Percentiles rank a stretch among this genome's conserved stretches.
These are phyloP conservation scores for Phyllachora maydis DNA, from an alignment of 2,329 filamentous ascomycete genomes.

Conservation along the genomic window DNA sequence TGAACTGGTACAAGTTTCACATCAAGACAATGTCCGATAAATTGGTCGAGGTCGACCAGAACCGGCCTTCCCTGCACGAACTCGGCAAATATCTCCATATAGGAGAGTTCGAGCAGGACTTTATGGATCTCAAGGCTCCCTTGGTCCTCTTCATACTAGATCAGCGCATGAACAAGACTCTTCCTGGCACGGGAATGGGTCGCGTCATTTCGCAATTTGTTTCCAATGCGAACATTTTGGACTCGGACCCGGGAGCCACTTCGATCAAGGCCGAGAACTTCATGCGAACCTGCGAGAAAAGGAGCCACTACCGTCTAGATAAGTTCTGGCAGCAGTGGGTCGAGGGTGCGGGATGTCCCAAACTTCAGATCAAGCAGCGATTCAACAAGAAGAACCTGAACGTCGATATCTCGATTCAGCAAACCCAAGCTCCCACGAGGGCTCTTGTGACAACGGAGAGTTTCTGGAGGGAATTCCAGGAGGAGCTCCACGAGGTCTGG, in stretches of 20 bases:
- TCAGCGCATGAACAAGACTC: constrained; percentile 72
- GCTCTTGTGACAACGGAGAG: constrained; percentile 31
- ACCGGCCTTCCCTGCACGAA: constrained; percentile 62
- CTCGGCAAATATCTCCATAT: constrained; percentile 61
- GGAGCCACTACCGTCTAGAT: constrained; percentile 71
- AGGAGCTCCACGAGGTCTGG: constrained; percentile 49
- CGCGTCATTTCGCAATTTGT: constrained; percentile 75
- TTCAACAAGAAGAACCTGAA: constrained; percentile 98
- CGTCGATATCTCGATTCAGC: constrained; percentile 75
- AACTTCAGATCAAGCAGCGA: constrained; percentile 65
- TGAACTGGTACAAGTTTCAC: constrained; percentile 83
- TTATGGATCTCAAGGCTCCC: constrained; percentile 77
- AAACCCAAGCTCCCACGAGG: constrained; percentile 32
- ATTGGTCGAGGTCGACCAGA: constrained; percentile 62
- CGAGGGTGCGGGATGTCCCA: constrained; percentile 68
- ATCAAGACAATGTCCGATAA: constrained; percentile 71
- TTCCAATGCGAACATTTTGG: constrained; percentile 61
- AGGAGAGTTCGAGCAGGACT: constrained; percentile 71
- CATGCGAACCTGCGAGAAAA: constrained; percentile 67
- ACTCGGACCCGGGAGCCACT: constrained; percentile 9
- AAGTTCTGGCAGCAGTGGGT: constrained; percentile 92
- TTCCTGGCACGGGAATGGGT: constrained; percentile 63
- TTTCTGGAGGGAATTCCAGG: constrained; percentile 72
- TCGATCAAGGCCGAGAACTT: constrained; percentile 30
- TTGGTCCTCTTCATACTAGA: constrained; percentile 88